Percentiles rank a stretch among this genome's conserved stretches.
These are phyloP conservation scores for Cynanchum wilfordii DNA, from an alignment of 257 asterid species.

Conservation along the genomic window DNA sequence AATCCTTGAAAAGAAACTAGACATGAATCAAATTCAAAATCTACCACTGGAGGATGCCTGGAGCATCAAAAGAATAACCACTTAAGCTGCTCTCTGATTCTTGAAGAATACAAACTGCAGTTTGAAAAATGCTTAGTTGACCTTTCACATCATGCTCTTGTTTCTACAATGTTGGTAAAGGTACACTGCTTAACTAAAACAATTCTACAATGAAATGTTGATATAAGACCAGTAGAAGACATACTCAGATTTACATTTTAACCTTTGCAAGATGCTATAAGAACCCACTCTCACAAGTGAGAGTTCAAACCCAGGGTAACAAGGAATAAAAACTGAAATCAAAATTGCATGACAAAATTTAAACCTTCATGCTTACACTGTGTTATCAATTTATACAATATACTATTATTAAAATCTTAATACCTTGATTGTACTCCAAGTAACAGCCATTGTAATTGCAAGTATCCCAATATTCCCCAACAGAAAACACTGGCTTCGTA, in stretches of 20 bases:
- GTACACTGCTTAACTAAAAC: neutral
- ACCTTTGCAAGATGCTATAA: neutral
- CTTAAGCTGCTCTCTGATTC: neutral
- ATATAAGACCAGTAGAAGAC: too few species aligned
- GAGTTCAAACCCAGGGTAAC: neutral
- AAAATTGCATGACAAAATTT: neutral
- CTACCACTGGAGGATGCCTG: neutral
- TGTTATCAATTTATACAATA: neutral
- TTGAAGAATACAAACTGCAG: neutral
- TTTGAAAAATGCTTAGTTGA: neutral
- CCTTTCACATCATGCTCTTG: neutral
- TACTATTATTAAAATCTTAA: neutral
- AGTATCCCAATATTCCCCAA: slow-evolving; percentile 95
- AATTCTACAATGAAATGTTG: neutral
- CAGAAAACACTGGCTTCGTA: slow-evolving; percentile 70
- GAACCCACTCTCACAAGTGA: neutral
- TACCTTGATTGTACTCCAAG: slow-evolving; percentile 95
- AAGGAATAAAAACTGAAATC: neutral
- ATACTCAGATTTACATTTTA: neutral
- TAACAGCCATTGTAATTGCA: slow-evolving; percentile 72
- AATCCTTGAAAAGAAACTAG: neutral
- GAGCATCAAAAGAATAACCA: neutral
- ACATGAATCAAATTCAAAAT: neutral
- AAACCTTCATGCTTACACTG: neutral
- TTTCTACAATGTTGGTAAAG: neutral